Evolutionary conservation across 257 asterid species (phyloP), one percentile per base, ranked within the genome.

Genomic region (Parsonsia alboflavescens): DNA sequence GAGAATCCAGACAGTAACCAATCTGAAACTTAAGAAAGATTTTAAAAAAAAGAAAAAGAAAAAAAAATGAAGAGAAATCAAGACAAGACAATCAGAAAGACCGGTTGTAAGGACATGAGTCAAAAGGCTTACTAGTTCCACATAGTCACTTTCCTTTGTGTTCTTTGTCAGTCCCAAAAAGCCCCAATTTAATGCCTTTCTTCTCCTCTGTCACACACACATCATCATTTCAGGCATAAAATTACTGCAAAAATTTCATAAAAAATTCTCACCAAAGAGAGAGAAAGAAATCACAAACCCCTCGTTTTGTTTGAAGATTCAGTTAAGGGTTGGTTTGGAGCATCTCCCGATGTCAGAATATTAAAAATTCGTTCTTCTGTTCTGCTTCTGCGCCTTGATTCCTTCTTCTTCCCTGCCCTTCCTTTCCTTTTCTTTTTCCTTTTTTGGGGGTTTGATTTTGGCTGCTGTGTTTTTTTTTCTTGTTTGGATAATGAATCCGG

Each of bases 401-500:
- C 8, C 54, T 52, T 24, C 16, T 19, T 1, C 54, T 26, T 16
- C 33, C 41, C 45, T 15, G 39, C 68, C 30, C 6, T 28, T 5
- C 15, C 6, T 19, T 41, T 41, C n/a, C 0, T 16, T 26, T 10
- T 70, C 52, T 28, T 0, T 4, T 24, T 9, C n/a, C 30, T 6
- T 30, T 5, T 21, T 46, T 39, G 21, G 39, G 39, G 39, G 54
- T 19, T 21, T 39, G 72, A 16, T 28, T 39, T 68, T 28, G 39
- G 5, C 19, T 45, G 57, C 11, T 70, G 22, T 54, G 5, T 17
- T 4, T 16, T 45, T 11, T 33, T 33, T 33, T 33, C n/a, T n/a
- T n/a, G n/a, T n/a, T 33, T 33, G 39, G 77, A 52, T 42, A 19
- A 89, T 89, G 92, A 86, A 88, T 84, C 91, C 97, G 15, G 79